These are phyloP conservation scores for Zygosaccharomyces sapae DNA, from an alignment of 1,139 yeast species.

Conservation along the genomic window DNA sequence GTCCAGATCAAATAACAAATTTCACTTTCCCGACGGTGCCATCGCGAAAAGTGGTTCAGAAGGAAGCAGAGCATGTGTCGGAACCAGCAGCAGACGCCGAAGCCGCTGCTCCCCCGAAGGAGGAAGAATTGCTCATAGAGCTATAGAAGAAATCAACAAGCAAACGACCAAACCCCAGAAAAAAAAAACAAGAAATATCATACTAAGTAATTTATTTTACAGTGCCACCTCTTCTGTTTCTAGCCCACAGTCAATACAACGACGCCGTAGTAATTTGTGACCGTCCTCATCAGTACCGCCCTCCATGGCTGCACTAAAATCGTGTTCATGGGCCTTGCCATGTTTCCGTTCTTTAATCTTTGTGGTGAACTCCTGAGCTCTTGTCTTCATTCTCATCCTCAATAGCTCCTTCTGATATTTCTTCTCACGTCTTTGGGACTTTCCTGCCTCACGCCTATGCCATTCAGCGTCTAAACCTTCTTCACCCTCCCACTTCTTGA, in stretches of 20 bases:
- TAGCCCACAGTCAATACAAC: slow-evolving; percentile 82
- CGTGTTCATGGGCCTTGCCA: slow-evolving; percentile 67
- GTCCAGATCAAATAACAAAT: slow-evolving; percentile 25
- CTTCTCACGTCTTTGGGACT: slow-evolving; percentile 70
- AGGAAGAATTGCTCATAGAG: slow-evolving; percentile 37
- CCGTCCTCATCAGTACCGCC: slow-evolving; percentile 43
- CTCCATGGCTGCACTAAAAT: slow-evolving; percentile 62
- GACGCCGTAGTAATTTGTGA: slow-evolving; percentile 46
- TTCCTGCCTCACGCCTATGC: slow-evolving; percentile 72
- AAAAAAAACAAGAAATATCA: too few species aligned
- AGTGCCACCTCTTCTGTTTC: slow-evolving; percentile 67
- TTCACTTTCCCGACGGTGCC: slow-evolving; percentile 42
- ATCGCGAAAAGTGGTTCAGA: slow-evolving; percentile 27
- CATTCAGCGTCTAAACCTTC: slow-evolving; percentile 91
- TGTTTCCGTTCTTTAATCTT: slow-evolving; percentile 50
- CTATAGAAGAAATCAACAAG: slow-evolving; percentile 18
- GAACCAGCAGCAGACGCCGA: slow-evolving; percentile 14
- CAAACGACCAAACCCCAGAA: too few species aligned
- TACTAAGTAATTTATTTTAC: slow-evolving; percentile 15
- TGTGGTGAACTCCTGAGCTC: slow-evolving; percentile 87
- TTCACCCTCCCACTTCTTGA: slow-evolving; percentile 90
- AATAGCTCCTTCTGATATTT: slow-evolving; percentile 68
- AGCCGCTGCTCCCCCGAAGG: slow-evolving; percentile 16
- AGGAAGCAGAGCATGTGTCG: slow-evolving; percentile 9
- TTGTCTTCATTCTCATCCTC: slow-evolving; percentile 84